A percentile compares a stretch with the other conserved stretches of the same genome.
phyloP scores from a whole-genome alignment of 768 basidiomycete genomes.

The Auricularia sp. region DNA sequence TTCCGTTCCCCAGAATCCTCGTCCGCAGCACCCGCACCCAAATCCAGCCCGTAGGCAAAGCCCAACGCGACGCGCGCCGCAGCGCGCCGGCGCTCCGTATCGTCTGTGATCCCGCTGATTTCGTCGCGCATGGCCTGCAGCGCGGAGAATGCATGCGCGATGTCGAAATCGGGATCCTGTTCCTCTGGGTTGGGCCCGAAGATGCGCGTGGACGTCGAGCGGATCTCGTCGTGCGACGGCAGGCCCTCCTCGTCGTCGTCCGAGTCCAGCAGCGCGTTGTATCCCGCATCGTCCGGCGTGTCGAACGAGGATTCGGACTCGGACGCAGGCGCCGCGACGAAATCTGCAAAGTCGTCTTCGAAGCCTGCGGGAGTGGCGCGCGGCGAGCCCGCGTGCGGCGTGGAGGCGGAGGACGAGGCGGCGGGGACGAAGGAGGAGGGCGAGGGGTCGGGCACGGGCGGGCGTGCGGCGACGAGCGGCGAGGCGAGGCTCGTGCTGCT shows the following conservation, averaged over 20 bases:
- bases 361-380: conserved; percentile 26
- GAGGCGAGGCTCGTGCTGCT: neutral
- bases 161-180: conserved; percentile 37
- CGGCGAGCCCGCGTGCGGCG: neutral
- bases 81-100: conserved; percentile 51
- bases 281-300: conserved; percentile 27
- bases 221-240: conserved; percentile 40
- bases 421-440: neutral
- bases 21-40: neutral
- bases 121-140: conserved; percentile 66
- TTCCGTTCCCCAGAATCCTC: too few relatives aligned
- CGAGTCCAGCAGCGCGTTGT: conserved; percentile 5
- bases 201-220: conserved; percentile 37
- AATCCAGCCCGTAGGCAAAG: conserved; percentile 55
- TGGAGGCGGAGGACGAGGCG: conserved; percentile 1
- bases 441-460: neutral
- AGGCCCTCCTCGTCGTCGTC: conserved; percentile 17
- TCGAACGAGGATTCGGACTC: conserved; percentile 51
- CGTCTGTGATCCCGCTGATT: conserved; percentile 55
- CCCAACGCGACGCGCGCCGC: conserved; percentile 67
- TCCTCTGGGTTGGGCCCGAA: conserved; percentile 29
- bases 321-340: conserved; percentile 53
- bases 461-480: neutral
- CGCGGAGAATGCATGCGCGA: conserved; percentile 46
- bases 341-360: conserved; percentile 75